Percentiles rank a stretch among this genome's conserved stretches.
phyloP scores from a whole-genome alignment of 257 asterid species.

The Mitragyna speciosa region DNA sequence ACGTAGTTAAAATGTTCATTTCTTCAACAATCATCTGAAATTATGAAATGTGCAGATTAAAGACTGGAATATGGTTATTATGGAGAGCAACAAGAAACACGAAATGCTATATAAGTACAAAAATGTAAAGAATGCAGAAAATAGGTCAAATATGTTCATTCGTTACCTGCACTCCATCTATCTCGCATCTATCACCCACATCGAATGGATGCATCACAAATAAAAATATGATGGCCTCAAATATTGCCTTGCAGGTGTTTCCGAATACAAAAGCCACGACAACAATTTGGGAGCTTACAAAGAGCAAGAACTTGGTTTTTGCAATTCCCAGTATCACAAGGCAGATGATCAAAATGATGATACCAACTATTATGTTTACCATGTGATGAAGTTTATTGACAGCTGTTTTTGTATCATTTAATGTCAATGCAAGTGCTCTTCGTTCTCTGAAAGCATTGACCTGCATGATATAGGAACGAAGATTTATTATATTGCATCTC shows the following conservation, averaged over 20 bases:
- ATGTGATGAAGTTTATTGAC: slow-evolving; percentile 81
- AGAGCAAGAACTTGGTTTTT: slow-evolving; percentile 64
- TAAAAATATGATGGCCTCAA: slow-evolving; percentile 76
- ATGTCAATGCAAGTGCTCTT: slow-evolving; percentile 81
- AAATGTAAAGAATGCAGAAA: neutral
- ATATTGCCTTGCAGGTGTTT: slow-evolving; percentile 76
- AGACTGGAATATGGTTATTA: neutral
- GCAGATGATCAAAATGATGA: slow-evolving; percentile 53
- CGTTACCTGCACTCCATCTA: slow-evolving; percentile 74
- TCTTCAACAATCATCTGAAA: slow-evolving; percentile 87
- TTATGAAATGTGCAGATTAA: neutral
- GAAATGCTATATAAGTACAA: neutral
- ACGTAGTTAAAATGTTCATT: slow-evolving; percentile 72
- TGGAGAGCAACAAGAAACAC: neutral
- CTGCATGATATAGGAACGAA: slow-evolving; percentile 29
- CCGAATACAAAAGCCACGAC: slow-evolving; percentile 88
- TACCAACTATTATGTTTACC: slow-evolving; percentile 58
- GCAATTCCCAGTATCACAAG: slow-evolving; percentile 68
- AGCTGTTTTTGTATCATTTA: slow-evolving; percentile 87
- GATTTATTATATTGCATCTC: neutral
- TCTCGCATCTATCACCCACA: slow-evolving; percentile 90
- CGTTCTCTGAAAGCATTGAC: slow-evolving; percentile 82
- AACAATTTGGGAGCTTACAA: slow-evolving; percentile 83
- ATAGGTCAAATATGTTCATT: neutral
- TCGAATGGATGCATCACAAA: slow-evolving; percentile 89